A percentile compares a stretch with the other conserved stretches of the same genome.
Evolutionary conservation across 2,329 filamentous ascomycete genomes (phyloP).

Genomic region (Fusarium verrucosum): DNA sequence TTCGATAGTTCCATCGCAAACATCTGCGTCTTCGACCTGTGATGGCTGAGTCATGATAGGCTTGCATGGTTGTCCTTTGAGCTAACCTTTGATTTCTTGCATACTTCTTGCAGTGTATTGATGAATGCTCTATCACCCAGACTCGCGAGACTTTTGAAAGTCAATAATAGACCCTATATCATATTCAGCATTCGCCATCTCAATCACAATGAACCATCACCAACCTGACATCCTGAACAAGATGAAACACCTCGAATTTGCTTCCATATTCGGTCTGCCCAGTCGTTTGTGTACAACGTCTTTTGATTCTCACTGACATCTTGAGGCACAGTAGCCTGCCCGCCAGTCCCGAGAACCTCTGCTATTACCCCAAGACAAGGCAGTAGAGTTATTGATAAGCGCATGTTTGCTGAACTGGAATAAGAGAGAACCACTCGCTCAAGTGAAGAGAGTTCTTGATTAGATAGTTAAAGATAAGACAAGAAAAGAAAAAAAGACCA

Average conservation of each 20-base stretch:
- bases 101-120: constrained; percentile 44
- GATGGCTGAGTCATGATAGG: background rate
- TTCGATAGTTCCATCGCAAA: constrained; percentile 62
- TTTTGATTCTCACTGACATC: constrained; percentile 16
- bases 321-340: constrained; percentile 3
- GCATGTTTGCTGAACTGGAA: constrained; percentile 8
- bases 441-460: background rate
- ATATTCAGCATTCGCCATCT: background rate
- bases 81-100: constrained; percentile 48
- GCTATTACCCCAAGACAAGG: constrained; percentile 19
- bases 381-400: constrained; percentile 6
- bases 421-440: background rate
- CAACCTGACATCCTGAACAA: constrained; percentile 40
- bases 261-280: constrained; percentile 33
- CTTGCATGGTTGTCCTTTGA: background rate
- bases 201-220: background rate
- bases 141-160: constrained; percentile 55
- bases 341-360: constrained; percentile 10
- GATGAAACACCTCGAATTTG: constrained; percentile 28
- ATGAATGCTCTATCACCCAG: constrained; percentile 56
- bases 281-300: constrained; percentile 14
- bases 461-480: background rate
- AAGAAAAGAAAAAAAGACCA: background rate
- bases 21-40: constrained; percentile 62
- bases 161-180: constrained; percentile 47